Evolutionary conservation across 345 rosid genomes (phyloP), one percentile per base, ranked within the genome.

Genomic region (Hevea brasiliensis): DNA sequence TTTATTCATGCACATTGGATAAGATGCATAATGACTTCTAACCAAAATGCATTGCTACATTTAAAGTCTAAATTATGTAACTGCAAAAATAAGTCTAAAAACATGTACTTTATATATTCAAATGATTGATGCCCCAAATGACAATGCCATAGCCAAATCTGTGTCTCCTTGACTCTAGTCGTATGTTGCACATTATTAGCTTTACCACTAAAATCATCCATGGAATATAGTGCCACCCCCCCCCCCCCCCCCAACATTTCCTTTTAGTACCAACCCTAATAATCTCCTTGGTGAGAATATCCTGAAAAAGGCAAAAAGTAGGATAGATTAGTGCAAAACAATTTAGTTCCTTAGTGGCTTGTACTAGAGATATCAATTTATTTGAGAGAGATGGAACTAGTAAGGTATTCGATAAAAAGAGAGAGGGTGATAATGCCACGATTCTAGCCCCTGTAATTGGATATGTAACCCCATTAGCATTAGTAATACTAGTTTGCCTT

Each of bases 391-490:
- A 77, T 2, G 65, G 77, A 26, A 77, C 8, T 0, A 65, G 24
- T 42, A 66, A n/a, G 20, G 37, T 58, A n/a, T 72, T 50, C 0
- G 11, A 13, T 29, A 72, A 0, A 0, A 41, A 35, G 3, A 77
- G 24, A 8, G 54, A 7, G 3, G 15, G 56, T 0, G 68, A 54
- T 10, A 77, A 35, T 6, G 15, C 15, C 6, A 72, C 63, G 12
- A 12, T 58, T 6, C n/a, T 63, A 21, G 20, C 68, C 21, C n/a
- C 9, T 0, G 20, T 66, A 1, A 77, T 21, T 18, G 9, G 67
- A 55, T 8, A 58, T 0, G 18, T 8, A 20, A 35, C 57, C 4
- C 73, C 69, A 72, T 72, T 73, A 9, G 70, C 35, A 72, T 73
- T 78, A 9, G 58, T 26, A 15, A 72, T 67, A 26, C 50, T 13